phyloP scores from a whole-genome alignment of 1,139 yeast species.

The Magnusiomyces tetraspermus region DNA sequence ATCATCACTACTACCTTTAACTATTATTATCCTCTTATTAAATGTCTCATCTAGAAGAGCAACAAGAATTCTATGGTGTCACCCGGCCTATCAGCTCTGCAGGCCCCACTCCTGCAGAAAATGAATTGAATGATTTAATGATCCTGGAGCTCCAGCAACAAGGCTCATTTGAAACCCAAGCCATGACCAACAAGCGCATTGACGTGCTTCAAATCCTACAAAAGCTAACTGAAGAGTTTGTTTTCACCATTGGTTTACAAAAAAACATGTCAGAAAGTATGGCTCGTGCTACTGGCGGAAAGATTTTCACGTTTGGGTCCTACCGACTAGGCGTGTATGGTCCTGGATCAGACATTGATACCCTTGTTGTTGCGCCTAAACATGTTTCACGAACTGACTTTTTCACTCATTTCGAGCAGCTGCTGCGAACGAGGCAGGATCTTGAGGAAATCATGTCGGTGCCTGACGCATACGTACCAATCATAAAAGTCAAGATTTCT shows the following conservation, averaged over 20 bases:
- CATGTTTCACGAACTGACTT: conserved; percentile 89
- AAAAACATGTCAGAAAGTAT: conserved; percentile 95
- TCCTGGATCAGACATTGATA: conserved; percentile 97
- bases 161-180: conserved; percentile 82
- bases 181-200: conserved; percentile 67
- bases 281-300: conserved; percentile 97
- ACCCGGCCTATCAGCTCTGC: conserved; percentile 82
- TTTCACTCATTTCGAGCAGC: conserved; percentile 62
- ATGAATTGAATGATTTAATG: conserved; percentile 59
- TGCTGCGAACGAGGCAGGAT: conserved; percentile 63
- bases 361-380: conserved; percentile 89
- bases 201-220: conserved; percentile 66
- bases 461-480: conserved; percentile 95
- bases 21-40: neutral
- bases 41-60: neutral
- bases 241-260: conserved; percentile 62
- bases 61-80: conserved; percentile 45
- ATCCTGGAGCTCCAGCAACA: conserved; percentile 72
- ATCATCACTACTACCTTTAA: too few relatives aligned
- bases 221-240: conserved; percentile 67
- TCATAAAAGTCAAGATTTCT: conserved; percentile 73
- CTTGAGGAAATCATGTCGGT: conserved; percentile 84
- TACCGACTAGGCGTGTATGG: conserved; percentile 93
- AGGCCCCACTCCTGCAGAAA: conserved; percentile 77
- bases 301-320: conserved; percentile 89